Conservation (phyloP, 345 rosid species). For the Eucalyptus sp. region DNA sequence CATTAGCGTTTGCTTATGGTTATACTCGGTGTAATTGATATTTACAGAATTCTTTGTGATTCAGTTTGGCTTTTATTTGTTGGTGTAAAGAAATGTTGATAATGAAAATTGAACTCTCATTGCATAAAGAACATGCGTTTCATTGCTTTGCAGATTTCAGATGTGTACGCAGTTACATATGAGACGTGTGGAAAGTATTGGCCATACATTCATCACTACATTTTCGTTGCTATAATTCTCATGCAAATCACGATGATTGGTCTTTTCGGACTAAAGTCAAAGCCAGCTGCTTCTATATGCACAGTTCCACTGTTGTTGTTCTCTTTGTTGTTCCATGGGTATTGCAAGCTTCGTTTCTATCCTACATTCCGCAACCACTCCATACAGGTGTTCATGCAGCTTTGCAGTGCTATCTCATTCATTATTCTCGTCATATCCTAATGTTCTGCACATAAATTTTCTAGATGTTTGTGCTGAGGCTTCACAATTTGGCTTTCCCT, state of each 20-base stretch:
- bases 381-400: conserved; percentile 37
- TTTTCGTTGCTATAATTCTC: conserved; percentile 51
- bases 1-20: background rate
- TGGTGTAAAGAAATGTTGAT: background rate
- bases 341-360: conserved; percentile 84
- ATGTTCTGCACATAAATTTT: background rate
- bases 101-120: background rate
- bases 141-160: conserved; percentile 42
- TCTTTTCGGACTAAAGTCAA: conserved; percentile 82
- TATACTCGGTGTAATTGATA: background rate
- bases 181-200: conserved; percentile 77
- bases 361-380: conserved; percentile 50
- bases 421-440: background rate
- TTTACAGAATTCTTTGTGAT: background rate
- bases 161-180: conserved; percentile 59
- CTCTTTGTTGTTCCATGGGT: conserved; percentile 66
- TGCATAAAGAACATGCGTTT: background rate
- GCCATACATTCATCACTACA: conserved; percentile 76
- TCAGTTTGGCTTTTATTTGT: background rate
- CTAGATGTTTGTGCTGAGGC: background rate
- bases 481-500: background rate
- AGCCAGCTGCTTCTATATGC: conserved; percentile 73
- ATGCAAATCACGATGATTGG: conserved; percentile 96
- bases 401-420: background rate
- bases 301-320: conserved; percentile 61